Conservation (phyloP, 1,284 basidiomycete species). For the Pseudozyma tsukubaensis region DNA sequence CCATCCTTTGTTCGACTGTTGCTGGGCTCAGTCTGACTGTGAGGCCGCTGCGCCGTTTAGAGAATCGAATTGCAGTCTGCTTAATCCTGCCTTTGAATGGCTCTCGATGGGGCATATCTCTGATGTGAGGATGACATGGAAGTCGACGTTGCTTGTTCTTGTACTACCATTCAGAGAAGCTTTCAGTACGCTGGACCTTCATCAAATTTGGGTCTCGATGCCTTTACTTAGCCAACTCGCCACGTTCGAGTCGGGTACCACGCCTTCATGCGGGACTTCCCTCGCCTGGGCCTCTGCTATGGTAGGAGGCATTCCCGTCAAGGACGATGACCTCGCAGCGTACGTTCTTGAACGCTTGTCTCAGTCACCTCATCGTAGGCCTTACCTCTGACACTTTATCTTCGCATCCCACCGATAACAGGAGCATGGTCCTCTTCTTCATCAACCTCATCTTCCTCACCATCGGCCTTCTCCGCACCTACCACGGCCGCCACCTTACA, state of each 20-base stretch:
- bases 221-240: neutral
- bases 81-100: no score
- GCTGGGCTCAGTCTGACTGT: no score
- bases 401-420: neutral
- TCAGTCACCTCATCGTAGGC: neutral
- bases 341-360: slow-evolving; percentile 8
- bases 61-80: no score
- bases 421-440: slow-evolving; percentile 42
- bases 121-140: no score
- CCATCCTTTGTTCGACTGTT: no score
- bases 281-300: slow-evolving; percentile 37
- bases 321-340: slow-evolving; percentile 36
- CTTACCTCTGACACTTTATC: neutral
- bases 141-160: no score
- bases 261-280: slow-evolving; percentile 19
- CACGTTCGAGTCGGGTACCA: no score
- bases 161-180: no score
- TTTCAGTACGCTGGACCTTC: no score
- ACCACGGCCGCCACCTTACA: slow-evolving; percentile 6
- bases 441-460: slow-evolving; percentile 23
- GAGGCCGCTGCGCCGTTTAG: no score
- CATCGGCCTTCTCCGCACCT: slow-evolving; percentile 21
- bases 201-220: neutral
- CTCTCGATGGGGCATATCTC: no score
- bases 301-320: slow-evolving; percentile 33